phyloP scores from a whole-genome alignment of 2,329 filamentous ascomycete genomes.

The Curvularia eragrostidis region DNA sequence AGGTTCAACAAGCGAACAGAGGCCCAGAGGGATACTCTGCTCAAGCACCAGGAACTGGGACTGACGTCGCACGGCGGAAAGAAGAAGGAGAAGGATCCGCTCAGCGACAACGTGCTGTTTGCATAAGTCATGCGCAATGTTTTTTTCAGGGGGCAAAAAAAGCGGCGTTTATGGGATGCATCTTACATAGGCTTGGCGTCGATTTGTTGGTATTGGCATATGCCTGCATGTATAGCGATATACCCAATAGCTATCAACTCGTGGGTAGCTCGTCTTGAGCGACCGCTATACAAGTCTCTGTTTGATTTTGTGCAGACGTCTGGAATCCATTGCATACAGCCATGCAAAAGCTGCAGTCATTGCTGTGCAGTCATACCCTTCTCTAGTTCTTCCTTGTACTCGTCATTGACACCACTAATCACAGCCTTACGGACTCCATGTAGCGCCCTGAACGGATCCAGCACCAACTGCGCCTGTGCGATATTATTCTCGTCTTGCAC shows the following conservation, averaged over 20 bases:
- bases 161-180: constrained; percentile 28
- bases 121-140: constrained; percentile 57
- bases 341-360: constrained; percentile 2
- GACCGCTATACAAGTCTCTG: constrained; percentile 3
- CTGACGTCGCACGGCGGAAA: constrained; percentile 71
- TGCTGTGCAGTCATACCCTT: constrained; percentile 40
- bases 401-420: constrained; percentile 51
- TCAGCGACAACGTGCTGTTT: constrained; percentile 81
- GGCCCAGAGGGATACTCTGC: constrained; percentile 72
- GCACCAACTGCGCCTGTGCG: constrained; percentile 50
- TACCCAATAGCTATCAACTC: constrained; percentile 33
- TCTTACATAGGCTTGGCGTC: constrained; percentile 16
- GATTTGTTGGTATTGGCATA: constrained; percentile 8
- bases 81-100: constrained; percentile 67
- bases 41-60: constrained; percentile 79
- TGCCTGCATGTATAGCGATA: constrained; percentile 25
- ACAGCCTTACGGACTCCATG: constrained; percentile 45
- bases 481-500: constrained; percentile 45
- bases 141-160: constrained; percentile 12
- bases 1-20: constrained; percentile 80
- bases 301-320: background rate
- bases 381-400: constrained; percentile 46
- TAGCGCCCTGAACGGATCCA: constrained; percentile 52
- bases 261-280: constrained; percentile 16
- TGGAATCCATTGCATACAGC: background rate